Percentiles rank a stretch among this genome's conserved stretches.
Conservation (phyloP, 495 filamentous ascomycete genomes). For the Friedmanniomyces endolithicus region DNA sequence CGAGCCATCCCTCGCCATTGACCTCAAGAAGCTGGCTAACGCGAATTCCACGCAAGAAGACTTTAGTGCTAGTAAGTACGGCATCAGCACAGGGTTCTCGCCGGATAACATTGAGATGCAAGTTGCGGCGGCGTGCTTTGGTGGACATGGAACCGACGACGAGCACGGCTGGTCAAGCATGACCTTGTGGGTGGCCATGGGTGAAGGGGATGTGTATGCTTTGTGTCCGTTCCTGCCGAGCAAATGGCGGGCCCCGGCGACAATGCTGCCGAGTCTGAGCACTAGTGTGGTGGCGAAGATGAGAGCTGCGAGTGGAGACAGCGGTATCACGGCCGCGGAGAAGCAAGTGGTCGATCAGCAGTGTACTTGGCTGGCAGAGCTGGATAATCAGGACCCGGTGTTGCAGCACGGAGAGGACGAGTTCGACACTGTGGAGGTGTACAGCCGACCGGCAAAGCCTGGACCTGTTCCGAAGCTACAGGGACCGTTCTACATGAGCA, state of each 20-base stretch:
- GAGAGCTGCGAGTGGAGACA: constrained; percentile 47
- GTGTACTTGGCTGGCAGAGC: constrained; percentile 67
- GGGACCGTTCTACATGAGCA: constrained; percentile 66
- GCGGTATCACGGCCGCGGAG: constrained; percentile 39
- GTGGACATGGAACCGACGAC: constrained; percentile 45
- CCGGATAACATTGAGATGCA: constrained; percentile 79
- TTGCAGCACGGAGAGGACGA: constrained; percentile 32
- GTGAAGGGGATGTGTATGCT: constrained; percentile 74
- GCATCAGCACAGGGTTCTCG: constrained; percentile 66
- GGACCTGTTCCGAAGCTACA: constrained; percentile 67
- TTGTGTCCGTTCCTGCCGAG: constrained; percentile 76
- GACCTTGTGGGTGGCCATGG: constrained; percentile 88
- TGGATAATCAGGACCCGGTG: constrained; percentile 64
- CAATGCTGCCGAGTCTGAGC: constrained; percentile 63
- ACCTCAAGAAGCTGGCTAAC: constrained; percentile 70
- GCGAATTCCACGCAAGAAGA: constrained; percentile 65
- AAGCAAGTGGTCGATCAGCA: constrained; percentile 56
- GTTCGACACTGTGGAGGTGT: constrained; percentile 43
- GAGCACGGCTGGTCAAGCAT: constrained; percentile 79
- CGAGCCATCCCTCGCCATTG: constrained; percentile 63
- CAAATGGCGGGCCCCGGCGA: constrained; percentile 67
- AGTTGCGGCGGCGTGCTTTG: constrained; percentile 74
- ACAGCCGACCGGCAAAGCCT: constrained; percentile 54
- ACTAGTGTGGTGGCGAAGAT: constrained; percentile 57
- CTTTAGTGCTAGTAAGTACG: constrained; percentile 54